Evolutionary conservation across 495 filamentous ascomycete genomes (phyloP).

Genomic region (Xylaria intraflava): DNA sequence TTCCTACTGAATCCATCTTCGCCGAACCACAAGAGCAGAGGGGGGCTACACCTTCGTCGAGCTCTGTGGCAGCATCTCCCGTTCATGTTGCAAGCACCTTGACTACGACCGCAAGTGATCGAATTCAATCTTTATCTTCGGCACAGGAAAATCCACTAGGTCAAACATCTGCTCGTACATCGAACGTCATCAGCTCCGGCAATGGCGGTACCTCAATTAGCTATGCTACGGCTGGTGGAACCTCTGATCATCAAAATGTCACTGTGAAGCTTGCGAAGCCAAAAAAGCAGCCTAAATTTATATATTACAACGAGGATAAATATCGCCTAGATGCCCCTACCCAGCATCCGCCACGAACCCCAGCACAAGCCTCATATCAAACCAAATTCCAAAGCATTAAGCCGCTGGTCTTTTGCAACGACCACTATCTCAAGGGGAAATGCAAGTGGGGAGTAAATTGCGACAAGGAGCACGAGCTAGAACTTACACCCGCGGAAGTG

Average conservation of each 20-base stretch:
- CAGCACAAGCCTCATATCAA: conserved; percentile 25
- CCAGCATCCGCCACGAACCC: conserved; percentile 25
- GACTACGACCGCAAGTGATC: not conserved
- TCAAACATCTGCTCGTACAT: conserved; percentile 14
- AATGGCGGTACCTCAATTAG: conserved; percentile 30
- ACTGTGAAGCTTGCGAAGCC: conserved; percentile 27
- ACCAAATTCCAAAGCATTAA: conserved; percentile 26
- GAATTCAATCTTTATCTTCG: conserved; percentile 2
- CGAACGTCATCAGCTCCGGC: conserved; percentile 24
- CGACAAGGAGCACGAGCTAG: conserved; percentile 26
- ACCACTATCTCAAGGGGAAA: conserved; percentile 25
- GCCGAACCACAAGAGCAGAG: conserved; percentile 17
- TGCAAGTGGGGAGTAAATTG: conserved; percentile 27
- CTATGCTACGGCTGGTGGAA: conserved; percentile 26
- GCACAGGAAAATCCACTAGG: not conserved
- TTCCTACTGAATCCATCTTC: conserved; percentile 3
- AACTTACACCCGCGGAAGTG: conserved; percentile 23
- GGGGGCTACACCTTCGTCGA: conserved; percentile 11
- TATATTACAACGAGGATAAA: conserved; percentile 21
- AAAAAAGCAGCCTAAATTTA: conserved; percentile 24
- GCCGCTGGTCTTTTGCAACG: conserved; percentile 27
- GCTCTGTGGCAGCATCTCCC: conserved; percentile 19
- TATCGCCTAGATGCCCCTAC: conserved; percentile 25
- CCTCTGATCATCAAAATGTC: conserved; percentile 25
- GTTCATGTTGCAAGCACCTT: conserved; percentile 9